Conservation (phyloP, 192 early-diverging fungal species). For the Gaertneriomyces sp. region DNA sequence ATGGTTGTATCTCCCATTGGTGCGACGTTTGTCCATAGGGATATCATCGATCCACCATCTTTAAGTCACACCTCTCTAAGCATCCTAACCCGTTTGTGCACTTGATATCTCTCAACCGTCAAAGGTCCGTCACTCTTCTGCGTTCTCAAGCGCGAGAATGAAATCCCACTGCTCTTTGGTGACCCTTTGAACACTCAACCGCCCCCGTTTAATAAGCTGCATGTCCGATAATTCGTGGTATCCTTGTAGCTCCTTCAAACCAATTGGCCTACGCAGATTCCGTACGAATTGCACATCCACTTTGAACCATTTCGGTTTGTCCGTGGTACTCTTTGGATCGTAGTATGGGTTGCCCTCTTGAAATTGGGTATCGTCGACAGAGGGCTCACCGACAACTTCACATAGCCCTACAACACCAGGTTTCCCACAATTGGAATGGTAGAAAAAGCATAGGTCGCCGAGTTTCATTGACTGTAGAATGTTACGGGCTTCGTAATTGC, state of each 20-base stretch:
- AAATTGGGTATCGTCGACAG: slow-evolving; percentile 72
- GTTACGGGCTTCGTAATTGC: slow-evolving; percentile 78
- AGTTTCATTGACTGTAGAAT: slow-evolving; percentile 75
- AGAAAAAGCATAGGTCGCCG: slow-evolving; percentile 71
- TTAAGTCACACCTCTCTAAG: too few species aligned
- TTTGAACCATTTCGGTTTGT: slow-evolving; percentile 79
- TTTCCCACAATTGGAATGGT: slow-evolving; percentile 80
- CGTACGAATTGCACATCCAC: slow-evolving; percentile 76
- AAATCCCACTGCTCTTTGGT: slow-evolving; percentile 58
- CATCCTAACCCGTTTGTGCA: too few species aligned
- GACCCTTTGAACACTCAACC: slow-evolving; percentile 78
- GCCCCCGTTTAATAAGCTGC: slow-evolving; percentile 64
- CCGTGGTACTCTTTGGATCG: slow-evolving; percentile 65
- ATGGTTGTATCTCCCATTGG: too few species aligned
- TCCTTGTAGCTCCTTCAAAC: slow-evolving; percentile 66
- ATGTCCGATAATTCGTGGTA: slow-evolving; percentile 50
- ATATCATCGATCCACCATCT: too few species aligned
- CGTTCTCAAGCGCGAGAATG: slow-evolving; percentile 47
- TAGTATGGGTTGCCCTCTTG: slow-evolving; percentile 72
- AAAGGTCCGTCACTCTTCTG: not conserved
- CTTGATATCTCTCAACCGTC: too few species aligned
- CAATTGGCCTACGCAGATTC: slow-evolving; percentile 57
- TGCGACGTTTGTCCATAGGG: too few species aligned
- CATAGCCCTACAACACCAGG: slow-evolving; percentile 79
- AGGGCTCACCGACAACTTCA: slow-evolving; percentile 59